Conservation (phyloP, 306 rosid species). For the Crotalaria pallida region DNA sequence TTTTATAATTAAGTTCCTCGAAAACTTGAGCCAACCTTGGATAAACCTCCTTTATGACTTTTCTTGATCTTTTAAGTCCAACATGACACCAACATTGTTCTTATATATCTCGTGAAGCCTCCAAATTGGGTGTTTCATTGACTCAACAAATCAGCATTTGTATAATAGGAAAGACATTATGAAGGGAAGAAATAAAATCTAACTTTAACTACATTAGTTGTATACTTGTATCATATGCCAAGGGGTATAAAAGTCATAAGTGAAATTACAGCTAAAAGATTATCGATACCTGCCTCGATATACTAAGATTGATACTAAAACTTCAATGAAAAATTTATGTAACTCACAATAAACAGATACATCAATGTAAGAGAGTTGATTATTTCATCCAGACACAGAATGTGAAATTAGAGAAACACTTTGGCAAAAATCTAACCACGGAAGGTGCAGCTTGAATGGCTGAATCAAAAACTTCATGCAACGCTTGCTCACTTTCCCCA, state of each 20-base stretch:
- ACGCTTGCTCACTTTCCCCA: slow-evolving; percentile 86
- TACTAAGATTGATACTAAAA: background rate
- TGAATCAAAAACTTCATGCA: slow-evolving; percentile 56
- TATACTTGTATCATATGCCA: background rate
- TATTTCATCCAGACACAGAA: slow-evolving; percentile 19
- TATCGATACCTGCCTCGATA: background rate
- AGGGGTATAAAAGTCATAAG: background rate
- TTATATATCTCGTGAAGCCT: background rate
- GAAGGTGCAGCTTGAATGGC: slow-evolving; percentile 80
- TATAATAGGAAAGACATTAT: background rate
- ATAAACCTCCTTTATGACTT: background rate
- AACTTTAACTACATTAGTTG: background rate
- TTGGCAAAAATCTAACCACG: slow-evolving; percentile 59
- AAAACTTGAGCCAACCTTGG: background rate
- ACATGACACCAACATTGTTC: background rate
- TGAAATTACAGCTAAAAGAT: background rate
- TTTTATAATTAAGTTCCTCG: background rate
- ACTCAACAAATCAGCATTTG: background rate
- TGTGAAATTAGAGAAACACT: slow-evolving; percentile 5
- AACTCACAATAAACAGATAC: background rate
- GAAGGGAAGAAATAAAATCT: too few species aligned
- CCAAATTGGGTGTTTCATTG: background rate
- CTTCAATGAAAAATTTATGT: background rate
- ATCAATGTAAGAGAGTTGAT: background rate
- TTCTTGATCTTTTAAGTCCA: slow-evolving; percentile 1